Conservation (phyloP, 805 yeast genomes). For the Candida verbasci region DNA sequence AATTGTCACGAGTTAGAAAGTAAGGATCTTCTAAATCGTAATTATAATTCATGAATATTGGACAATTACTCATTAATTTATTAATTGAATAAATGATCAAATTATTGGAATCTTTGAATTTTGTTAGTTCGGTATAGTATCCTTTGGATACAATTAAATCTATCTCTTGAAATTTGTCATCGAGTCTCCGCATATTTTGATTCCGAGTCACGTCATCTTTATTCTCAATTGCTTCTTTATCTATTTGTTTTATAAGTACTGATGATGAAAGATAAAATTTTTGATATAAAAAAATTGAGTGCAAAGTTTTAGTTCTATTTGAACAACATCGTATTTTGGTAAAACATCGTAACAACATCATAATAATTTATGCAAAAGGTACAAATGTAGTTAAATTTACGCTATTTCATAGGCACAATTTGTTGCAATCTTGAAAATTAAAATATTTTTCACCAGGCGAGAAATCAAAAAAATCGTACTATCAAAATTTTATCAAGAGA, state of each 20-base stretch:
- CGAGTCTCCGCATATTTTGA: no score
- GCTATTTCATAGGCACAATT: no score
- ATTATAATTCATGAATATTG: conserved; percentile 5
- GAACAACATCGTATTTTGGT: conserved; percentile 2
- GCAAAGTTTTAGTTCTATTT: background rate
- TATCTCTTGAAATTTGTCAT: conserved; percentile 1
- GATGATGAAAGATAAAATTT: conserved; percentile 1
- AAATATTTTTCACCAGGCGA: no score
- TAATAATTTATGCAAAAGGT: no score
- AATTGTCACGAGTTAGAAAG: conserved; percentile 3
- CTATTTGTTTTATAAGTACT: background rate
- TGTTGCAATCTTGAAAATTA: no score
- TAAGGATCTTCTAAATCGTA: conserved; percentile 12
- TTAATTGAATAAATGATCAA: conserved; percentile 7
- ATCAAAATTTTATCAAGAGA: no score
- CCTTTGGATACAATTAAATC: background rate
- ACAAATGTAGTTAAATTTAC: no score
- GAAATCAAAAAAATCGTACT: no score
- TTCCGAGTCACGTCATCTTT: no score
- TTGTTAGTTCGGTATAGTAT: background rate
- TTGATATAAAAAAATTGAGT: background rate
- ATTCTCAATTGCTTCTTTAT: background rate
- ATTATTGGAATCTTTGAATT: conserved; percentile 2
- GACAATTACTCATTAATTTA: conserved; percentile 8
- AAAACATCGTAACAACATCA: conserved; percentile 1